phyloP scores from a whole-genome alignment of 495 filamentous ascomycete species.

The Aspergillus baeticus region DNA sequence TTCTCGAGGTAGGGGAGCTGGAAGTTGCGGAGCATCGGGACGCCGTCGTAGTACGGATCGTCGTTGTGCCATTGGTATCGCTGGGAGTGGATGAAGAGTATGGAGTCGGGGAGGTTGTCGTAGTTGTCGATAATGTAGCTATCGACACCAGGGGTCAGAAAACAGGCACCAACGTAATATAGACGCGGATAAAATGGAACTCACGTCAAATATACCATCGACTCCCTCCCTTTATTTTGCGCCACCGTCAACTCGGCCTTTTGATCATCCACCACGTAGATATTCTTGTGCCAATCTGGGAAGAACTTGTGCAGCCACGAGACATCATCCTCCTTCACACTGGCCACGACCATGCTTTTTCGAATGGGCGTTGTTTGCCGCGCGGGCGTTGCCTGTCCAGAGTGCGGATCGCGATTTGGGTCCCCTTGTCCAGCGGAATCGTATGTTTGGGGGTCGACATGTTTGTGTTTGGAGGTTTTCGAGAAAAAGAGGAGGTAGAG shows the following conservation, averaged over 20 bases:
- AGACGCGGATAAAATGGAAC: slow-evolving; percentile 39
- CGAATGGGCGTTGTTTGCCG: slow-evolving; percentile 9
- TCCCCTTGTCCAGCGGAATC: slow-evolving; percentile 15
- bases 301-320: slow-evolving; percentile 55
- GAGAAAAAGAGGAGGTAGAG: slow-evolving; percentile 44
- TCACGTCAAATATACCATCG: slow-evolving; percentile 60
- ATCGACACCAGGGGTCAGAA: not conserved
- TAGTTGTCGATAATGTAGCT: slow-evolving; percentile 68
- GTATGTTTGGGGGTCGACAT: slow-evolving; percentile 24
- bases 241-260: slow-evolving; percentile 46
- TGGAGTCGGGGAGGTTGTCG: slow-evolving; percentile 54
- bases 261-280: slow-evolving; percentile 53
- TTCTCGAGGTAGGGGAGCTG: slow-evolving; percentile 53
- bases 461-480: slow-evolving; percentile 18
- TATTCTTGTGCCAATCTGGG: slow-evolving; percentile 46
- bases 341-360: slow-evolving; percentile 57
- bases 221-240: slow-evolving; percentile 56
- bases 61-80: slow-evolving; percentile 67
- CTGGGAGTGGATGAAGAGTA: slow-evolving; percentile 61
- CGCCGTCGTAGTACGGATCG: slow-evolving; percentile 48
- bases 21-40: slow-evolving; percentile 51
- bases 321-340: slow-evolving; percentile 51
- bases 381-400: slow-evolving; percentile 29
- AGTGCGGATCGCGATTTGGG: slow-evolving; percentile 22
- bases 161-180: slow-evolving; percentile 18